Evolutionary conservation across 2,329 filamentous ascomycete species (phyloP).

Genomic region (Colletotrichum horii): DNA sequence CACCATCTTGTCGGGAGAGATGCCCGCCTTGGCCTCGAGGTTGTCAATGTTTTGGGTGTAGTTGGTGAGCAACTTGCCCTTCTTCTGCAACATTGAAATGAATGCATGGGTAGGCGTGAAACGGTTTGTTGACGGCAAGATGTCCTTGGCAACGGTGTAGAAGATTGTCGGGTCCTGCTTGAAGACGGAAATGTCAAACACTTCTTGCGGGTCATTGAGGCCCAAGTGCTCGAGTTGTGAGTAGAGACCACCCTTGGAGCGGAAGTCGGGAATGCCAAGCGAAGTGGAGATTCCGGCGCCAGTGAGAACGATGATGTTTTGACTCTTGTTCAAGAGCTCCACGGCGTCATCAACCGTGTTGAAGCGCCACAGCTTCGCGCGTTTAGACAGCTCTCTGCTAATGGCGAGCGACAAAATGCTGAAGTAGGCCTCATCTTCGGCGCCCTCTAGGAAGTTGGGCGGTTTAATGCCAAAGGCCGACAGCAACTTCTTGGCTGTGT

Average conservation of each 20-base stretch:
- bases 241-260: slow-evolving; percentile 92
- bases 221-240: slow-evolving; percentile 82
- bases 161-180: slow-evolving; percentile 87
- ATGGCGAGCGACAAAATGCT: slow-evolving; percentile 78
- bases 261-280: slow-evolving; percentile 95
- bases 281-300: slow-evolving; percentile 97
- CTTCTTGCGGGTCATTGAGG: slow-evolving; percentile 85
- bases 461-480: slow-evolving; percentile 84
- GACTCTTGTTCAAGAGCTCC: slow-evolving; percentile 71
- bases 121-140: slow-evolving; percentile 78
- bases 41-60: slow-evolving; percentile 99
- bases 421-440: slow-evolving; percentile 77
- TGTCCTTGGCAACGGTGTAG: slow-evolving; percentile 89
- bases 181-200: slow-evolving; percentile 92
- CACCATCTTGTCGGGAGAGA: slow-evolving; percentile 80
- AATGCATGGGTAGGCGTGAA: slow-evolving; percentile 95
- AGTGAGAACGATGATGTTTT: slow-evolving; percentile 91
- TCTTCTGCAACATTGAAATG: slow-evolving; percentile 85
- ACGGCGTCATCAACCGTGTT: slow-evolving; percentile 91
- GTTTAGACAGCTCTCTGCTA: slow-evolving; percentile 79
- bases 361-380: slow-evolving; percentile 78
- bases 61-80: slow-evolving; percentile 90
- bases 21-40: slow-evolving; percentile 85
- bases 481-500: slow-evolving; percentile 82
- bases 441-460: slow-evolving; percentile 74